Evolutionary conservation across 2,329 filamentous ascomycete species (phyloP).

Genomic region (Fusarium coicis): DNA sequence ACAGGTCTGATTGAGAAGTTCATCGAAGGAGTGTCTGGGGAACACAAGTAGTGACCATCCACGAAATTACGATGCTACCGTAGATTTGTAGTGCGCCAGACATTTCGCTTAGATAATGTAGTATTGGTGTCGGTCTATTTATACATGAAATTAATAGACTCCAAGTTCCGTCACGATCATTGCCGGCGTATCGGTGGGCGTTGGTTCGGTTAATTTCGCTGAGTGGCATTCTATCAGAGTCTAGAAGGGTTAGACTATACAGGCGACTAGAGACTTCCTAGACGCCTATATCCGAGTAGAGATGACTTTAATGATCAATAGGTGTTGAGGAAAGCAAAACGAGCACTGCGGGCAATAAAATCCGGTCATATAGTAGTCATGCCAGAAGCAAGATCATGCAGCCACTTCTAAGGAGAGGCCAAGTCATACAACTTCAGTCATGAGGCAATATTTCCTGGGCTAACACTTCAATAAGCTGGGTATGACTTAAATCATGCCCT

Average conservation of each 20-base stretch:
- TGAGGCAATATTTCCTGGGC: too few relatives aligned
- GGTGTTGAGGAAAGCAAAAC: accelerated
- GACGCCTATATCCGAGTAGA: neutral
- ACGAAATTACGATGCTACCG: neutral
- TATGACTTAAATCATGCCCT: accelerated
- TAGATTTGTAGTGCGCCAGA: neutral
- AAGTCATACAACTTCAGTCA: neutral
- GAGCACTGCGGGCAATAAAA: accelerated
- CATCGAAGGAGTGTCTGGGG: neutral
- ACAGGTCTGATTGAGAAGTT: neutral
- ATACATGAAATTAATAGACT: neutral
- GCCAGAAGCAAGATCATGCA: neutral
- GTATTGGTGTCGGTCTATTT: neutral
- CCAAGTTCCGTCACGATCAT: neutral
- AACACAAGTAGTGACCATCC: neutral
- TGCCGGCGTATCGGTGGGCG: neutral
- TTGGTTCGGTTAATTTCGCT: neutral
- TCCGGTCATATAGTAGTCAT: neutral
- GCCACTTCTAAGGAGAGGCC: neutral
- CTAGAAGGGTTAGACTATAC: neutral
- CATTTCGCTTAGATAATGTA: neutral
- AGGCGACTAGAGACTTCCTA: neutral
- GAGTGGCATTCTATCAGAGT: neutral
- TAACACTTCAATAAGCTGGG: accelerated
- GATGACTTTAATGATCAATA: accelerated